Evolutionary conservation across 2,329 filamentous ascomycete species (phyloP).

Genomic region (Sclerotinia trifoliorum): DNA sequence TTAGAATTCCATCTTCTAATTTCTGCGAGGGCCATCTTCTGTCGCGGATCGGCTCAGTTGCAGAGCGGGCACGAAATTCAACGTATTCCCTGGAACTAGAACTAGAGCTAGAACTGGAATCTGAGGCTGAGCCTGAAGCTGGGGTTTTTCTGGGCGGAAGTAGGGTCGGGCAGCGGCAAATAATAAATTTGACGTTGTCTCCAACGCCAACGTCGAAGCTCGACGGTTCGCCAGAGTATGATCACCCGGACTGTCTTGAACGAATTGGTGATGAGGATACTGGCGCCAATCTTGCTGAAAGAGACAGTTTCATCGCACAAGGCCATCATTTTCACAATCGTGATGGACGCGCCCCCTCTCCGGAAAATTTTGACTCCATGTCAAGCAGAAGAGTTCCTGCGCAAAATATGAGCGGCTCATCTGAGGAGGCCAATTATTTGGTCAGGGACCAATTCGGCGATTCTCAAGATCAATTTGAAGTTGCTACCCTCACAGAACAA

Average conservation of each 20-base stretch:
- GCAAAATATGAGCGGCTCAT: not conserved
- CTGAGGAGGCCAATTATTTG: not conserved
- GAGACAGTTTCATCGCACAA: not conserved
- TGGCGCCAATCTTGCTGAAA: not conserved
- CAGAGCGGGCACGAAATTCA: not conserved
- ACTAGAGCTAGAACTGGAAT: not conserved
- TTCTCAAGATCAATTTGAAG: not conserved
- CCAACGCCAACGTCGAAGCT: not conserved
- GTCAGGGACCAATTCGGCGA: not conserved
- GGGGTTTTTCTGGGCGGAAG: not conserved
- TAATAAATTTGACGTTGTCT: not conserved
- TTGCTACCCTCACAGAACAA: not conserved
- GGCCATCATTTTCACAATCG: not conserved
- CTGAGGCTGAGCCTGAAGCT: not conserved
- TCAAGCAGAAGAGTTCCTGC: not conserved
- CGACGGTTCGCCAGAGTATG: not conserved
- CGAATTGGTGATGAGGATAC: not conserved
- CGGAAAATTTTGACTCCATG: too few species aligned
- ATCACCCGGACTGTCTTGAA: not conserved
- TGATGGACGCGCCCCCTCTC: not conserved
- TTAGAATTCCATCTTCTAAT: not conserved
- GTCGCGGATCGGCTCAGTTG: not conserved
- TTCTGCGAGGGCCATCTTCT: not conserved
- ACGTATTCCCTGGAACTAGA: not conserved
- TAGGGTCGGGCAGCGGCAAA: not conserved